phyloP scores from a whole-genome alignment of 1,139 yeast species.

The Debaryomycetaceae sp. region DNA sequence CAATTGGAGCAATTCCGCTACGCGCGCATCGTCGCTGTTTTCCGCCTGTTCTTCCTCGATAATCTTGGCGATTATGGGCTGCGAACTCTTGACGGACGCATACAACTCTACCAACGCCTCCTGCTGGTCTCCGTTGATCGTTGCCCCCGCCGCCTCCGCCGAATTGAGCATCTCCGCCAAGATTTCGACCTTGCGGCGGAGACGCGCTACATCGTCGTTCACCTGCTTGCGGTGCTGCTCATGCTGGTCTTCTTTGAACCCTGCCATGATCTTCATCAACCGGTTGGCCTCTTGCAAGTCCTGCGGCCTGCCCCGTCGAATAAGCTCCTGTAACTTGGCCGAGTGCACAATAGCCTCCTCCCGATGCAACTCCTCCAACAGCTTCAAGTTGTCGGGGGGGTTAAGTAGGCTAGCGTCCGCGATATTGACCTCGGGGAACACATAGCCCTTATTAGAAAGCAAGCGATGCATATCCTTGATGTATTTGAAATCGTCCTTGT shows the following conservation, averaged over 20 bases:
- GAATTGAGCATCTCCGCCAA: conserved; percentile 76
- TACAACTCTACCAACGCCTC: conserved; percentile 75
- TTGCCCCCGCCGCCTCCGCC: conserved; percentile 37
- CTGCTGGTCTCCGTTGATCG: conserved; percentile 37
- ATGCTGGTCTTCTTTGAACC: conserved; percentile 74
- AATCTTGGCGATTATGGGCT: conserved; percentile 79
- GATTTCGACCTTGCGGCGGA: conserved; percentile 81
- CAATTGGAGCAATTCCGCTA: conserved; percentile 52
- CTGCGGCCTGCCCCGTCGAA: conserved; percentile 91
- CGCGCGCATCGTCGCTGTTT: conserved; percentile 37
- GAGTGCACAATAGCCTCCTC: conserved; percentile 90
- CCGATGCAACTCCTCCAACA: conserved; percentile 80
- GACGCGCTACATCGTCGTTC: conserved; percentile 73
- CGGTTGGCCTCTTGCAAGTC: conserved; percentile 95
- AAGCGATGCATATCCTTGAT: conserved; percentile 94
- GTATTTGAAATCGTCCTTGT: conserved; percentile 85
- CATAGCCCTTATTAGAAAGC: conserved; percentile 75
- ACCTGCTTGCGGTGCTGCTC: conserved; percentile 68
- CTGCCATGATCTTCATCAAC: conserved; percentile 97
- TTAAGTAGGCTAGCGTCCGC: conserved; percentile 92
- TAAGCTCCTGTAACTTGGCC: conserved; percentile 90
- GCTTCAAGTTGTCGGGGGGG: conserved; percentile 82
- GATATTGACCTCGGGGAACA: conserved; percentile 81
- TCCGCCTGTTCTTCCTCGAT: conserved; percentile 64
- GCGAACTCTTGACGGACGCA: conserved; percentile 69